Base-by-base conservation (phyloP, 352 stramenopile genomes). In the Pythium aristosporum region DNA sequence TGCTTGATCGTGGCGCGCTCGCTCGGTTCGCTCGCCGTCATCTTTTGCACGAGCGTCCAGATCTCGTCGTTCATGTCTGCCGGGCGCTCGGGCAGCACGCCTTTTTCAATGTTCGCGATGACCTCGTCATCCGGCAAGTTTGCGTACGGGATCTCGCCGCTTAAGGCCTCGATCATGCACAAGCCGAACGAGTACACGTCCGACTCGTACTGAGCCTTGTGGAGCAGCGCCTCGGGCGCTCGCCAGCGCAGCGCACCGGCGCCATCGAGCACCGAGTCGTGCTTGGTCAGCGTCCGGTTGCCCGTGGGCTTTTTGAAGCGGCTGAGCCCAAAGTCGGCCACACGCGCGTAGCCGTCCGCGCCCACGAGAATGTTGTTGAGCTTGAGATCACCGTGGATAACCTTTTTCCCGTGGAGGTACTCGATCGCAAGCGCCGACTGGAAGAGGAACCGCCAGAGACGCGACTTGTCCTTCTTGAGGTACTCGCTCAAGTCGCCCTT, bases 271-370 rank as follows among this genome's bases (percentile, higher is more conserved):
- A 25, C 1, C 25, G 23, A 4, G 28, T 34, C 8, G n/a, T 53
- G 20, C 9, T 10, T 32, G 21, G 47, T 10, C 7, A 32, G 9
- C 47, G 34, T 10, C 11, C 37, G 2, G 10, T 43, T 18, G 16
- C 11, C 16, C 37, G 34, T 57, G 4, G 16, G 34, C 15, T 61
- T 73, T 11, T 51, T 50, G 4, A 65, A 25, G 21, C 52, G 63
- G 32, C 55, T 72, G 8, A 80, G 53, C 2, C 61, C 69, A 60
- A 81, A 83, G 34, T 77, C 73, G 5, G 67, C 68, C 6, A 83
- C 28, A n/a, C 66, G 76, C 1, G 71, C 68, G 12, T 65, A 36
- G 16, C 76, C 59, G 23, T 76, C 60, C 2, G 28, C 37, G 12
- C 54, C 67, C 9, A 86, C 57, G 8, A 83, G 63, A 18, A 87